Percentiles rank a stretch among this genome's conserved stretches.
These are phyloP conservation scores for Nigrospora sphaerica DNA, from an alignment of 2,329 filamentous ascomycete species.

Conservation along the genomic window DNA sequence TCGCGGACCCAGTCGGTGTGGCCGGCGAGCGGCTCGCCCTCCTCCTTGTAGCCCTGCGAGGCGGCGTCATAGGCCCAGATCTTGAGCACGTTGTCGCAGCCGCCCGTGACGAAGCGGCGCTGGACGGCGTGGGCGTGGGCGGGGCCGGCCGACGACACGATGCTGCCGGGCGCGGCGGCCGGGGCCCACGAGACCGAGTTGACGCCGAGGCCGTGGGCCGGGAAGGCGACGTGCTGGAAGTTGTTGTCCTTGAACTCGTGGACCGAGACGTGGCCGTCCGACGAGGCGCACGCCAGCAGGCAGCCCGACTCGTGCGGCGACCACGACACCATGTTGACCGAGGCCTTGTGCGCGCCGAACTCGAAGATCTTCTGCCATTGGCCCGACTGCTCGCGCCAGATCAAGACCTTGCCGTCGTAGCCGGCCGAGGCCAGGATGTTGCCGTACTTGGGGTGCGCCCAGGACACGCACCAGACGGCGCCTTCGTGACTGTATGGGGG, in stretches of 20 bases:
- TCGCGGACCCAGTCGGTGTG: conserved; percentile 97
- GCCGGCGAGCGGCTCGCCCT: conserved; percentile 61
- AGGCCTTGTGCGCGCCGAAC: conserved; percentile 88
- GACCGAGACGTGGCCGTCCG: conserved; percentile 87
- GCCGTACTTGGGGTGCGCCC: conserved; percentile 98
- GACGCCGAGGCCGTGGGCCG: conserved; percentile 86
- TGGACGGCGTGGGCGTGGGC: conserved; percentile 54
- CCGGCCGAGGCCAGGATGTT: conserved; percentile 93
- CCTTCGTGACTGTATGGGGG: conserved; percentile 70
- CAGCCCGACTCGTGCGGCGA: conserved; percentile 95
- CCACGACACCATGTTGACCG: conserved; percentile 95
- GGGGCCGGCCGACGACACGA: conserved; percentile 63
- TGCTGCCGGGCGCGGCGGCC: conserved; percentile 72
- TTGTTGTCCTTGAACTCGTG: conserved; percentile 96
- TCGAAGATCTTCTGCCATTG: conserved; percentile 86
- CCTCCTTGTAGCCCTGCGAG: conserved; percentile 54
- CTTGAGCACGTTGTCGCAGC: conserved; percentile 88
- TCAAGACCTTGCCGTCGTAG: conserved; percentile 96
- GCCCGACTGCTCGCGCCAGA: conserved; percentile 84
- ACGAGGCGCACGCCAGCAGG: conserved; percentile 87
- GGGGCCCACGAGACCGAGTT: conserved; percentile 97
- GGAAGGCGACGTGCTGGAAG: conserved; percentile 85
- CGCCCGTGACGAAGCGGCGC: conserved; percentile 86
- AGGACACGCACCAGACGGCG: conserved; percentile 95
- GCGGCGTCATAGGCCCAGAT: conserved; percentile 76